These are phyloP conservation scores for Talaromyces albobiverticillius DNA, from an alignment of 2,329 filamentous ascomycete species.

Conservation along the genomic window DNA sequence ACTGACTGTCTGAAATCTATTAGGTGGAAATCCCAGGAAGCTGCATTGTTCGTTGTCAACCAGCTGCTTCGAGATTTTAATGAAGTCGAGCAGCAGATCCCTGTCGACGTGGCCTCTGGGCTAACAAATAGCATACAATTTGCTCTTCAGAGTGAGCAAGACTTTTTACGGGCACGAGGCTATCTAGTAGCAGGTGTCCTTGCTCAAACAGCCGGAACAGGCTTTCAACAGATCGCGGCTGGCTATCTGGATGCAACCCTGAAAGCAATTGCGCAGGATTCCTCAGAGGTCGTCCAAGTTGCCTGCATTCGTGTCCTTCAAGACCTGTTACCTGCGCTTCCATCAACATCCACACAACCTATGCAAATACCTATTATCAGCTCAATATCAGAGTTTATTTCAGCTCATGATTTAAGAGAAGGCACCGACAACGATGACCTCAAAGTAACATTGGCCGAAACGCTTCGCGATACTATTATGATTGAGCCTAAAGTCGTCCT, in stretches of 20 bases:
- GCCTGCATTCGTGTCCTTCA: constrained; percentile 86
- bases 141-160: constrained; percentile 67
- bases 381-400: constrained; percentile 69
- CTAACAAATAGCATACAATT: constrained; percentile 80
- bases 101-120: constrained; percentile 64
- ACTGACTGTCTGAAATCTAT: constrained; percentile 14
- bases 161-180: constrained; percentile 79
- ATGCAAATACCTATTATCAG: constrained; percentile 61
- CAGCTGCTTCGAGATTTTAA: constrained; percentile 79
- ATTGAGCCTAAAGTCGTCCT: constrained; percentile 74
- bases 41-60: constrained; percentile 79
- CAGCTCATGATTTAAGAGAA: constrained; percentile 75
- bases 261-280: constrained; percentile 69
- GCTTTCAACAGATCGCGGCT: constrained; percentile 42
- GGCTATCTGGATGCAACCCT: constrained; percentile 59
- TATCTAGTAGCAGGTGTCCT: constrained; percentile 82
- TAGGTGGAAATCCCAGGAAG: constrained; percentile 70
- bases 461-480: constrained; percentile 76
- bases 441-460: constrained; percentile 83
- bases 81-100: constrained; percentile 71
- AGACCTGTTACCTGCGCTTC: constrained; percentile 57
- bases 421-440: constrained; percentile 88
- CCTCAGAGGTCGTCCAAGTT: constrained; percentile 85
- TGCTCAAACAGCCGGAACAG: constrained; percentile 63
- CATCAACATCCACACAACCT: constrained; percentile 48